phyloP scores from a whole-genome alignment of 495 filamentous ascomycete species.

The Thozetella sp. region DNA sequence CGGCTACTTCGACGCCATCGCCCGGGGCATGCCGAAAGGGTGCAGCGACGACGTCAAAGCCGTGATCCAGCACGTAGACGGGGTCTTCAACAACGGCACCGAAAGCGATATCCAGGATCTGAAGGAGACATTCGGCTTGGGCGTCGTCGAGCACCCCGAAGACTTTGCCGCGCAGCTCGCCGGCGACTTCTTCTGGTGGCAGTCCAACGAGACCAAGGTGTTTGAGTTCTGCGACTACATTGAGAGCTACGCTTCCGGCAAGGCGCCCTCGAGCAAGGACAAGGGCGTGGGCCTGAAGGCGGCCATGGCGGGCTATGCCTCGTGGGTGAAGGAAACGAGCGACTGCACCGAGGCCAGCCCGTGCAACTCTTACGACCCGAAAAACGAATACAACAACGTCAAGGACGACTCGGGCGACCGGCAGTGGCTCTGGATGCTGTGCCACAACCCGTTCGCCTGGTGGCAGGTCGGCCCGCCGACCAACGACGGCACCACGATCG shows the following conservation, averaged over 20 bases:
- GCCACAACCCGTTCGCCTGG: slow-evolving; percentile 56
- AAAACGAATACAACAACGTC: background rate
- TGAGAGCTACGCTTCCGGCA: slow-evolving; percentile 2
- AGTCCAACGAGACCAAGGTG: slow-evolving; percentile 12
- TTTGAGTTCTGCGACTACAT: slow-evolving; percentile 8
- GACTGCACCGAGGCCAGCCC: background rate
- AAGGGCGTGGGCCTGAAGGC: background rate
- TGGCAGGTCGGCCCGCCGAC: slow-evolving; percentile 51
- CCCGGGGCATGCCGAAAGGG: slow-evolving; percentile 60
- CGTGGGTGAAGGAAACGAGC: background rate
- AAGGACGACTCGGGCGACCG: background rate
- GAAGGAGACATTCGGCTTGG: slow-evolving; percentile 56
- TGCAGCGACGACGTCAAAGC: slow-evolving; percentile 57
- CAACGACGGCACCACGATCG: slow-evolving; percentile 35
- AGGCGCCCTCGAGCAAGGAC: background rate
- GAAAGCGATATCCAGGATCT: slow-evolving; percentile 40
- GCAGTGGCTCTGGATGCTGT: slow-evolving; percentile 62
- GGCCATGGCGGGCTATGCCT: slow-evolving; percentile 2
- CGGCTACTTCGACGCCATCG: slow-evolving; percentile 65
- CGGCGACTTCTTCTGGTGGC: background rate
- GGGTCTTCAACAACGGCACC: slow-evolving; percentile 37
- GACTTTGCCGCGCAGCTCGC: slow-evolving; percentile 47
- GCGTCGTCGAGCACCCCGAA: slow-evolving; percentile 49
- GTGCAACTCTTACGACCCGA: background rate
- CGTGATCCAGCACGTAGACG: slow-evolving; percentile 60